Base-by-base conservation (phyloP, 2,329 filamentous ascomycete species). In the Hypoxylon rubiginosum region DNA sequence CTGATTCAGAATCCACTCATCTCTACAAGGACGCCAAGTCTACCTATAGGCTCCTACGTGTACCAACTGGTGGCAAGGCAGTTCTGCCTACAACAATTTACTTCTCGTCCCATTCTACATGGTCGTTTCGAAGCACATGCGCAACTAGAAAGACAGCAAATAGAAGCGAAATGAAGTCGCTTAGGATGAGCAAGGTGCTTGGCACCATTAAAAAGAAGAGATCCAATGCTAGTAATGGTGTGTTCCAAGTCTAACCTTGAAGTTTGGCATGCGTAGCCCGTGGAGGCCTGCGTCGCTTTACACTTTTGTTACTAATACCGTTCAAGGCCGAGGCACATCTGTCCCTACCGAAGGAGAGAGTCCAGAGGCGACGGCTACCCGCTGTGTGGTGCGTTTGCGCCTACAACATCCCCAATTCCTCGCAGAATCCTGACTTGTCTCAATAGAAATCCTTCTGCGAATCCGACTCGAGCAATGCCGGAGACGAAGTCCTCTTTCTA, bases 401-500 rank as follows among this genome's bases (percentile, higher is more conserved):
- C 53, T 11, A 51, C 32, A 17, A 32, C 24, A 26, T 30, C 51
- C 32, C 46, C 53, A 56, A 55, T 19, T 56, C n/a, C 55, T 48
- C 24, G 48, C 57, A 67, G 54, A 58, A 65, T 61, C 54, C 74
- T 73, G 50, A 71, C 68, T 4, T 52, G 56, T 43, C 5, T 51
- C 45, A 60, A 45, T 76, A 94, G 92, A 91, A 85, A 84, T 85
- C 88, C 48, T 97, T 97, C 78, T 97, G 93, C 84, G 91, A 95
- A 80, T 91, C 91, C 53, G 89, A 86, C 56, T 82, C 86, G 62
- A 86, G 87, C 75, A 81, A 83, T 70, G 79, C 85, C 86, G 92
- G 91, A 76, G 92, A 97, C 78, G 96, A 98, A 82, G 94, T 97
- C 68, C 90, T 97, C 64, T 93, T 94, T 76, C 91, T 98, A 36